A percentile compares a stretch with the other conserved stretches of the same genome.
These are phyloP conservation scores for Suillus cothurnatus DNA, from an alignment of 768 basidiomycete genomes.

Conservation along the genomic window DNA sequence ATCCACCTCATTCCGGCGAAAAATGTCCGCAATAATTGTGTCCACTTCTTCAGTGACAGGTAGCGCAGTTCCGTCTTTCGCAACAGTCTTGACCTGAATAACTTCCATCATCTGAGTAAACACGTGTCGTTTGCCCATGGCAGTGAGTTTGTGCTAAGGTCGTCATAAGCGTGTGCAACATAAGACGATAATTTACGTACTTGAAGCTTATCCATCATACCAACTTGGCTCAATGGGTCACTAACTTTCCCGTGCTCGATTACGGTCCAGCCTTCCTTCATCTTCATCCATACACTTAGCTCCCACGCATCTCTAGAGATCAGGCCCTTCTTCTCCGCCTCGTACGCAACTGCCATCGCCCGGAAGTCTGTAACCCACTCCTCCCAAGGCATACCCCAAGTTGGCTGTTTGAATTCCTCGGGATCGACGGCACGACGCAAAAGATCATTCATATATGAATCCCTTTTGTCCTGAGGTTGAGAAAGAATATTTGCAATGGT, in stretches of 20 bases:
- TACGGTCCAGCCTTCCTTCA: constrained; percentile 28
- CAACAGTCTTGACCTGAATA: constrained; percentile 32
- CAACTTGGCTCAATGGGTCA: constrained; percentile 21
- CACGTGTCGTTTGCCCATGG: constrained; percentile 33
- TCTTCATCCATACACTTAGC: constrained; percentile 36
- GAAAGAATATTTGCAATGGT: constrained; percentile 27
- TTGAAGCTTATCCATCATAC: constrained; percentile 34
- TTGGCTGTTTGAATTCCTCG: constrained; percentile 26
- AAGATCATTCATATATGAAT: constrained; percentile 25
- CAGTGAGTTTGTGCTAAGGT: constrained; percentile 26
- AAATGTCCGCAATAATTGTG: constrained; percentile 33
- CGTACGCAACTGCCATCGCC: constrained; percentile 29
- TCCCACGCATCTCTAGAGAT: constrained; percentile 30
- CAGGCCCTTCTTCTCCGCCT: constrained; percentile 22
- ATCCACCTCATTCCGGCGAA: constrained; percentile 32
- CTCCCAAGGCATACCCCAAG: constrained; percentile 35
- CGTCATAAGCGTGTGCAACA: neutral
- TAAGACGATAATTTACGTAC: constrained; percentile 14
- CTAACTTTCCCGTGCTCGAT: constrained; percentile 30
- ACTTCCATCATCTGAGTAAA: constrained; percentile 37
- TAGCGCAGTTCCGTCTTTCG: constrained; percentile 23
- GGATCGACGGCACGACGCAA: constrained; percentile 32
- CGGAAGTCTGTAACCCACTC: constrained; percentile 34
- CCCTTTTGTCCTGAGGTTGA: constrained; percentile 29
- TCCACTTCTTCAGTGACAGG: constrained; percentile 34